Conservation (phyloP, 2,329 filamentous ascomycete species). For the Colletotrichum sp. region DNA sequence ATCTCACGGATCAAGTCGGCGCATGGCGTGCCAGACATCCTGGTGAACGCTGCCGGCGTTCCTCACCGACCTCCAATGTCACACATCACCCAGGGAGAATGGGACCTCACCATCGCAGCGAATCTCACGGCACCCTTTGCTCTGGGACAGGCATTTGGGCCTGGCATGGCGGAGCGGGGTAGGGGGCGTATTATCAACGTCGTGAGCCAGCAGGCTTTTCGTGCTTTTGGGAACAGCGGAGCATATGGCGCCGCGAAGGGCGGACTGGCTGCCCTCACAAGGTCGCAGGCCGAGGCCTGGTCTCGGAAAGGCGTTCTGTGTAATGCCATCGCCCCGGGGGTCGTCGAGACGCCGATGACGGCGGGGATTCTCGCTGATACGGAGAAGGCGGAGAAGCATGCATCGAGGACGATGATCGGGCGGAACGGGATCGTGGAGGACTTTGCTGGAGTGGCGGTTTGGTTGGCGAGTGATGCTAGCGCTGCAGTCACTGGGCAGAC, state of each 20-base stretch:
- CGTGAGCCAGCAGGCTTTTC: conserved; percentile 34
- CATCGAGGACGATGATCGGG: conserved; percentile 32
- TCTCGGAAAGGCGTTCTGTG: conserved; percentile 35
- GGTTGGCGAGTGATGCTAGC: conserved; percentile 33
- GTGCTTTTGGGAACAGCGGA: conserved; percentile 36
- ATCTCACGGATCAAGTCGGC: conserved; percentile 9
- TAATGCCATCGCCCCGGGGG: conserved; percentile 35
- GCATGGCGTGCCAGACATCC: conserved; percentile 33
- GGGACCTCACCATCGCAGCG: conserved; percentile 34
- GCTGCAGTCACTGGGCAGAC: conserved; percentile 36
- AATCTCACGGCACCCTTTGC: conserved; percentile 38
- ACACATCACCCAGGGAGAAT: conserved; percentile 28
- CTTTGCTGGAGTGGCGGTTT: conserved; percentile 34
- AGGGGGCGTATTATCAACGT: conserved; percentile 38
- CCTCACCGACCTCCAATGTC: conserved; percentile 34
- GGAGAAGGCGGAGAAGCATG: conserved; percentile 26
- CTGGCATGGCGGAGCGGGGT: conserved; percentile 32
- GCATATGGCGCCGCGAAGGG: conserved; percentile 37
- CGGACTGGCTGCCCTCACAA: conserved; percentile 32
- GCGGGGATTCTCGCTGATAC: conserved; percentile 25
- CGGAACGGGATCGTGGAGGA: conserved; percentile 34
- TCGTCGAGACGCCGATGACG: conserved; percentile 33
- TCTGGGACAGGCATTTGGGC: conserved; percentile 35
- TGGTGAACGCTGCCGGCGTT: conserved; percentile 36
- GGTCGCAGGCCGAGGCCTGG: conserved; percentile 39